A percentile compares a stretch with the other conserved stretches of the same genome.
These are phyloP conservation scores for Pleurotus eryngii DNA, from an alignment of 768 basidiomycete genomes.

Conservation along the genomic window DNA sequence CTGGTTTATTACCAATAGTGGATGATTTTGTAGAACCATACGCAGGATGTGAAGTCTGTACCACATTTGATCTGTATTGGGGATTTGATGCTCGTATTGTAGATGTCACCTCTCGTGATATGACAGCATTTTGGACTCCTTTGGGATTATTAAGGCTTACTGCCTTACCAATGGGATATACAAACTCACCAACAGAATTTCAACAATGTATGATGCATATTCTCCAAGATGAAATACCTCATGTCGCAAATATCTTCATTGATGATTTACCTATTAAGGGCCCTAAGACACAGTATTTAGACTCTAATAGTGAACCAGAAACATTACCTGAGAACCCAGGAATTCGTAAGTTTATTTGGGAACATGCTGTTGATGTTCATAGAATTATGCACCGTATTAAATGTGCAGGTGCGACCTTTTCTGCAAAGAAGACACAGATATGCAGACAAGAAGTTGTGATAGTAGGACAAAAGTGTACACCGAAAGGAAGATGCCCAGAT, in stretches of 20 bases:
- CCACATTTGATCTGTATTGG: too few species aligned
- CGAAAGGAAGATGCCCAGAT: conserved; percentile 20
- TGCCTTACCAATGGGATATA: conserved; percentile 35
- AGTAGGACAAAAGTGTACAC: conserved; percentile 27
- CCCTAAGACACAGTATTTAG: too few species aligned
- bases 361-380: conserved; percentile 32
- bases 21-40: too few species aligned
- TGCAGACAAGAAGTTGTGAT: conserved; percentile 16
- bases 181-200: conserved; percentile 30
- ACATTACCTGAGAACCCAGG: conserved; percentile 20
- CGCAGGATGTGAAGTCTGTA: too few species aligned
- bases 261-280: too few species aligned
- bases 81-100: background rate
- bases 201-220: conserved; percentile 30
- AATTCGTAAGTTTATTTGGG: conserved; percentile 31
- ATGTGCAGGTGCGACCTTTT: conserved; percentile 29
- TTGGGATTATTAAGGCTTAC: conserved; percentile 28
- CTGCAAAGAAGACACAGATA: conserved; percentile 23
- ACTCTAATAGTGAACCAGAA: too few species aligned
- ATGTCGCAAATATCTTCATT: conserved; percentile 9
- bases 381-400: conserved; percentile 28
- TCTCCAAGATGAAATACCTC: conserved; percentile 25
- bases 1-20: conserved; percentile 26
- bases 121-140: conserved; percentile 38
- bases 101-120: conserved; percentile 18